A percentile compares a stretch with the other conserved stretches of the same genome.
These are phyloP conservation scores for Phialocephala subalpina DNA, from an alignment of 2,329 filamentous ascomycete genomes.

Conservation along the genomic window DNA sequence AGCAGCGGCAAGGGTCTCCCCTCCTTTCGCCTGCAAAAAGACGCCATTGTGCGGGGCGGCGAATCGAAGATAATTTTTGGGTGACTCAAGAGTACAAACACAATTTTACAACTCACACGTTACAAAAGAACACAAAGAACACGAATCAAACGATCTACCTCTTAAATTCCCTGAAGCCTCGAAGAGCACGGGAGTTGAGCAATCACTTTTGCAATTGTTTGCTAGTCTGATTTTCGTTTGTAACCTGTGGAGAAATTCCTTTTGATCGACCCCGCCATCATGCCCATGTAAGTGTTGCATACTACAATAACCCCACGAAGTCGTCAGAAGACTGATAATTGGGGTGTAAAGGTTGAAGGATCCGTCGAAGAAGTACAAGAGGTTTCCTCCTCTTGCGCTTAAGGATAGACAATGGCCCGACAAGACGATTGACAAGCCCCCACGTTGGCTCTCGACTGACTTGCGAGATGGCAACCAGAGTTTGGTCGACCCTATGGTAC, in stretches of 20 bases:
- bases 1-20: constrained; percentile 1
- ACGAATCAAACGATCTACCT: background rate
- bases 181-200: background rate
- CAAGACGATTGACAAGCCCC: constrained; percentile 77
- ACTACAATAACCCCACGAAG: background rate
- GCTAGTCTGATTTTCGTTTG: background rate
- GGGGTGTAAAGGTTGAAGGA: constrained; percentile 68
- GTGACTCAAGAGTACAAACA: constrained; percentile 7
- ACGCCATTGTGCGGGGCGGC: background rate
- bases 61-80: background rate
- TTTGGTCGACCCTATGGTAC: constrained; percentile 89
- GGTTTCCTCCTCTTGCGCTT: constrained; percentile 67
- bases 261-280: constrained; percentile 29
- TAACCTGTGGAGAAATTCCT: background rate
- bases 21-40: background rate
- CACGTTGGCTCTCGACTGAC: constrained; percentile 90
- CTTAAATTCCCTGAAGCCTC: background rate
- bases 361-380: constrained; percentile 79
- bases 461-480: constrained; percentile 94
- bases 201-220: background rate
- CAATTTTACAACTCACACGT: constrained; percentile 3
- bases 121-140: background rate
- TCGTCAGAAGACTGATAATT: background rate
- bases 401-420: constrained; percentile 55
- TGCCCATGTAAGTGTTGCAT: constrained; percentile 33